Conservation (phyloP, 495 filamentous ascomycete species). For the Tetracladium marchalianum region DNA sequence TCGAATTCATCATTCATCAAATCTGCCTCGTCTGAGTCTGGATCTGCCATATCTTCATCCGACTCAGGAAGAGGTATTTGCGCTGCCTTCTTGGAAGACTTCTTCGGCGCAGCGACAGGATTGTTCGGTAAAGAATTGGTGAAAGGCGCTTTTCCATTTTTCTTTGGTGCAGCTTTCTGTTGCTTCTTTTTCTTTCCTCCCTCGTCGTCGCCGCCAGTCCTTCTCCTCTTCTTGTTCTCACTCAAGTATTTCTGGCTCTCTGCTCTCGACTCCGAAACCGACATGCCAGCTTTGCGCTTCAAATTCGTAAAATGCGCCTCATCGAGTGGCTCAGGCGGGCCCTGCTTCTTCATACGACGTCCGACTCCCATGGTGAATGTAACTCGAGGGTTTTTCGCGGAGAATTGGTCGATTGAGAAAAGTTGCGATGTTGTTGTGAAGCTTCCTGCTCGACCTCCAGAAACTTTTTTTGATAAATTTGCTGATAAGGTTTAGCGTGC, state of each 20-base stretch:
- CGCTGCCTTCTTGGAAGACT: slow-evolving; percentile 27
- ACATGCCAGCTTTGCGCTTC: slow-evolving; percentile 64
- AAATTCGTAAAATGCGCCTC: slow-evolving; percentile 65
- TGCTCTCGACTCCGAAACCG: slow-evolving; percentile 32
- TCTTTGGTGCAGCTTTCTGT: slow-evolving; percentile 24
- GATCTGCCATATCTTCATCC: slow-evolving; percentile 41
- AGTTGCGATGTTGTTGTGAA: too few relatives aligned
- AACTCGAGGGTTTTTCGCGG: neutral
- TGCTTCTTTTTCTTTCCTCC: slow-evolving; percentile 30
- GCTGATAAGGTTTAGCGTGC: slow-evolving; percentile 13
- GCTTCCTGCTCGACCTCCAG: neutral
- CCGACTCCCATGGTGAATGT: slow-evolving; percentile 65
- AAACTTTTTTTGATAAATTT: slow-evolving; percentile 12
- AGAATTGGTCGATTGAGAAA: too few relatives aligned
- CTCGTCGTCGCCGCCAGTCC: slow-evolving; percentile 37
- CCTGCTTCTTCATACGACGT: slow-evolving; percentile 93
- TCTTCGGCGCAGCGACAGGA: slow-evolving; percentile 13
- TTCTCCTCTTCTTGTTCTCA: slow-evolving; percentile 55
- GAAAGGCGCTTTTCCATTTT: slow-evolving; percentile 19
- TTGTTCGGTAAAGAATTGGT: slow-evolving; percentile 14
- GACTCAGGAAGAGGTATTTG: slow-evolving; percentile 28
- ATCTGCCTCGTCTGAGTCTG: slow-evolving; percentile 17
- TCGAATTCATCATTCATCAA: slow-evolving; percentile 47
- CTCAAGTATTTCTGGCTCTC: slow-evolving; percentile 32
- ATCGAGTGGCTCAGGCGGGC: slow-evolving; percentile 69